Conservation (phyloP, 805 yeast genomes). For the Cyberlindnera galapagoensis region DNA sequence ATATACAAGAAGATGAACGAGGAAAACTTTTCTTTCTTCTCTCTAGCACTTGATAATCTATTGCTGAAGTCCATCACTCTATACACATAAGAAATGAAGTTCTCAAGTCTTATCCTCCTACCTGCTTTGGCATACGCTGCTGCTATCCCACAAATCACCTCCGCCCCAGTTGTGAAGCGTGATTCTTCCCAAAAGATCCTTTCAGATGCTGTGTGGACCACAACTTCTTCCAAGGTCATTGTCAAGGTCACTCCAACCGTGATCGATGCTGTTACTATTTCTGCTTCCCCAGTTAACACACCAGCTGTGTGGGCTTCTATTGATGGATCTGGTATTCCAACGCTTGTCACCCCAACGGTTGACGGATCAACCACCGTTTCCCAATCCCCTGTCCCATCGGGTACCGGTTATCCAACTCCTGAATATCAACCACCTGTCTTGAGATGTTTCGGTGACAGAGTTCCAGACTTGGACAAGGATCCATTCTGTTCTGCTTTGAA, state of each 20-base stretch:
- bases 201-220: slow-evolving; percentile 29
- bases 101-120: slow-evolving; percentile 6
- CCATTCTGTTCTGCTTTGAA: slow-evolving; percentile 37
- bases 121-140: slow-evolving; percentile 18
- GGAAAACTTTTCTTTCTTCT: too few species aligned
- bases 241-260: slow-evolving; percentile 48
- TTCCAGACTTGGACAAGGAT: slow-evolving; percentile 28
- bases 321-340: slow-evolving; percentile 39
- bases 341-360: slow-evolving; percentile 34
- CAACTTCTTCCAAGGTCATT: slow-evolving; percentile 26
- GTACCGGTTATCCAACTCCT: slow-evolving; percentile 27
- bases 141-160: slow-evolving; percentile 20
- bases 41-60: too few species aligned
- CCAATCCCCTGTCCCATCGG: slow-evolving; percentile 38
- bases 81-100: slow-evolving; percentile 9
- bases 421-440: slow-evolving; percentile 38
- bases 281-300: slow-evolving; percentile 31
- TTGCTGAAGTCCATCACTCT: too few species aligned
- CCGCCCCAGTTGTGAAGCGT: slow-evolving; percentile 20
- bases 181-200: slow-evolving; percentile 9
- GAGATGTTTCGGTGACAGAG: slow-evolving; percentile 37
- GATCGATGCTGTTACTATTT: slow-evolving; percentile 38
- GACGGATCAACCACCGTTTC: slow-evolving; percentile 28
- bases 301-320: slow-evolving; percentile 39
- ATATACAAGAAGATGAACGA: too few species aligned